Conservation (phyloP, 202 grass and related monocot genomes). For the Brachypodium distachyon region DNA sequence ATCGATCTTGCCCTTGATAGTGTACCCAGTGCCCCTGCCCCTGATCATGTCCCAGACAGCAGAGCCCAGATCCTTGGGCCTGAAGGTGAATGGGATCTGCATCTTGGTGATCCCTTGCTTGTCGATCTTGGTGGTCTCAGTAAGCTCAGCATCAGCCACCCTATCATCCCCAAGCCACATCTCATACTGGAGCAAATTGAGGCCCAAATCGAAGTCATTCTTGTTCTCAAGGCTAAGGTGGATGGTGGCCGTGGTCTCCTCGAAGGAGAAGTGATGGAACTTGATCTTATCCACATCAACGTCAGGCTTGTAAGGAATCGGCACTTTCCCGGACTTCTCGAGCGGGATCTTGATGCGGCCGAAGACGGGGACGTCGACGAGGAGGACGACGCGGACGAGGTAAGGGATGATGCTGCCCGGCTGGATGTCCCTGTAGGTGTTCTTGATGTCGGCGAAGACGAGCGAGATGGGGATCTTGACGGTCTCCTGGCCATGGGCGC, state of each 20-base stretch:
- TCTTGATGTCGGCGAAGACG: slow-evolving; percentile 76
- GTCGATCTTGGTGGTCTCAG: slow-evolving; percentile 47
- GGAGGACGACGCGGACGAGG: slow-evolving; percentile 66
- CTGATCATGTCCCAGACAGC: slow-evolving; percentile 99
- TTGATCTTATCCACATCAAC: slow-evolving; percentile 96
- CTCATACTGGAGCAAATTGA: slow-evolving; percentile 84
- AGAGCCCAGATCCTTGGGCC: slow-evolving; percentile 89
- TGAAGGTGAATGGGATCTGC: slow-evolving; percentile 82
- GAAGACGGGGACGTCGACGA: slow-evolving; percentile 86
- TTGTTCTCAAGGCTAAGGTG: slow-evolving; percentile 95
- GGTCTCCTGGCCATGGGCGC: slow-evolving; percentile 87
- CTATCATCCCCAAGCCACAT: slow-evolving; percentile 87
- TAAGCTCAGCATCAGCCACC: slow-evolving; percentile 63
- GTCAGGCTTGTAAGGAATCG: slow-evolving; percentile 92
- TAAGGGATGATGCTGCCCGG: slow-evolving; percentile 96
- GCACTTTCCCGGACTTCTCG: slow-evolving; percentile 81
- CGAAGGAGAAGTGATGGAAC: slow-evolving; percentile 88
- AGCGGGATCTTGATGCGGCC: slow-evolving; percentile 84
- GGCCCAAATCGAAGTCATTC: slow-evolving; percentile 80
- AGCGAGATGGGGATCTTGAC: slow-evolving; percentile 88
- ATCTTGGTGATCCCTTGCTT: slow-evolving; percentile 87
- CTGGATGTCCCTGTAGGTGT: slow-evolving; percentile 80
- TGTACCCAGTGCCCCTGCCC: slow-evolving; percentile 73
- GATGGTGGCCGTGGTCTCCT: slow-evolving; percentile 76
- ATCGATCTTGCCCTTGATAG: slow-evolving; percentile 84